Conservation (phyloP, 169 alveolate species). For the Babesia ovata region DNA sequence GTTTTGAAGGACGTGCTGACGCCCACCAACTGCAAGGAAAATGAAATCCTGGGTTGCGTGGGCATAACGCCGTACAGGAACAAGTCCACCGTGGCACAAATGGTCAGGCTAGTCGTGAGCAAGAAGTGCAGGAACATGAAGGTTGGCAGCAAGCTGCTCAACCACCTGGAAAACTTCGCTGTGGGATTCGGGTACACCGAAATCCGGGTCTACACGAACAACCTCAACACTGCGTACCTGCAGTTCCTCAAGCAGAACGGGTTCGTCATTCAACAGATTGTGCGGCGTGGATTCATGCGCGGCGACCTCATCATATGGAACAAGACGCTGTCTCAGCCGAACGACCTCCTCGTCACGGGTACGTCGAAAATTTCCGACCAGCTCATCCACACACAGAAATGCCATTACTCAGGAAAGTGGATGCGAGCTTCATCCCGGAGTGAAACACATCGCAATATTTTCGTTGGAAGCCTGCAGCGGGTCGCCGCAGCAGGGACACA, state of each 20-base stretch:
- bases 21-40: slow-evolving; percentile 45
- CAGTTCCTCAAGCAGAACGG: slow-evolving; percentile 86
- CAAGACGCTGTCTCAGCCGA: slow-evolving; percentile 72
- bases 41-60: slow-evolving; percentile 83
- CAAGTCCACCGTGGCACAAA: slow-evolving; percentile 78
- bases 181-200: slow-evolving; percentile 83
- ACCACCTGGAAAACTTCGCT: slow-evolving; percentile 85
- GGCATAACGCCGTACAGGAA: slow-evolving; percentile 85
- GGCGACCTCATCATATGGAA: slow-evolving; percentile 87
- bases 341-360: slow-evolving; percentile 65
- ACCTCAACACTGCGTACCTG: slow-evolving; percentile 83
- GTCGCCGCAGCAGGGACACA: slow-evolving; percentile 4
- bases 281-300: slow-evolving; percentile 87
- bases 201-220: slow-evolving; percentile 84
- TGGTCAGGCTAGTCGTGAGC: slow-evolving; percentile 86
- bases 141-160: slow-evolving; percentile 84
- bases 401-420: not conserved
- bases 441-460: slow-evolving; percentile 25
- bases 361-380: not conserved
- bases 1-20: slow-evolving; percentile 24
- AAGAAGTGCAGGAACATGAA: slow-evolving; percentile 85
- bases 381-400: not conserved
- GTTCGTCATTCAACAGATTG: slow-evolving; percentile 81
- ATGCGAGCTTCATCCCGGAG: slow-evolving; percentile 28
- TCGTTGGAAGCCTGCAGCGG: not conserved